Base-by-base conservation (phyloP, 768 basidiomycete genomes). In the Psilocybe cyanescens region DNA sequence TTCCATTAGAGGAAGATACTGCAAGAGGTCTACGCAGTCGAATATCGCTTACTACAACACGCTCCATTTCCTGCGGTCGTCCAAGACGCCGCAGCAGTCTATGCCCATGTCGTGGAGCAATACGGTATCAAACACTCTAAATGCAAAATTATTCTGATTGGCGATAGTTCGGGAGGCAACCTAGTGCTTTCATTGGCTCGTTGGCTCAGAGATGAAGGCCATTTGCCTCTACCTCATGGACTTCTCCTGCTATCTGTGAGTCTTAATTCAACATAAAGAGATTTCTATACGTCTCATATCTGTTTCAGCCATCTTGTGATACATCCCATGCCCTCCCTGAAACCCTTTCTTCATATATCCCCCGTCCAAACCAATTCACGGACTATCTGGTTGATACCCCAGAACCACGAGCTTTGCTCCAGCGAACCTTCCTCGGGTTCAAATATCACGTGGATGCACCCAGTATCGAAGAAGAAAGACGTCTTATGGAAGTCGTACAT, bases 151-250 rank as follows among this genome's bases (percentile, higher is more conserved):
- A 67, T 84, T 29, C 75, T 85, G 47, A 78, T 83, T 37, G 84
- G 83, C n/a, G 84, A 84, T 61, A 82, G 81, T 61, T 81, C 84
- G 0, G 84, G 84, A 11, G 83, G 84, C 5, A 84, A 84, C 61
- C 74, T 85, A 1, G 82, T 80, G 1, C 76, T 85, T 8, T 78
- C 82, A 9, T 75, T 84, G 2, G 74, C 82, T 6, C 78, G 83
- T 44, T 85, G 83, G 83, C 71, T 85, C n/a, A 73, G 83, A 30
- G 83, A 84, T 58, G 81, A 85, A 65, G 77, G 75, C 8, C 65
- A 75, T 12, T 68, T 85, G 0, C 80, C 79, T 5, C 70, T 74
- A 39, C 83, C 83, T 0, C 73, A 81, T 57, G 83, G 79, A 1
- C 69, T 85, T 19, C 69, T 84, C 3, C 69, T 84, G 5, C 74